Evolutionary conservation across 2,329 filamentous ascomycete genomes (phyloP).

Genomic region (Colletotrichum tanaceti): DNA sequence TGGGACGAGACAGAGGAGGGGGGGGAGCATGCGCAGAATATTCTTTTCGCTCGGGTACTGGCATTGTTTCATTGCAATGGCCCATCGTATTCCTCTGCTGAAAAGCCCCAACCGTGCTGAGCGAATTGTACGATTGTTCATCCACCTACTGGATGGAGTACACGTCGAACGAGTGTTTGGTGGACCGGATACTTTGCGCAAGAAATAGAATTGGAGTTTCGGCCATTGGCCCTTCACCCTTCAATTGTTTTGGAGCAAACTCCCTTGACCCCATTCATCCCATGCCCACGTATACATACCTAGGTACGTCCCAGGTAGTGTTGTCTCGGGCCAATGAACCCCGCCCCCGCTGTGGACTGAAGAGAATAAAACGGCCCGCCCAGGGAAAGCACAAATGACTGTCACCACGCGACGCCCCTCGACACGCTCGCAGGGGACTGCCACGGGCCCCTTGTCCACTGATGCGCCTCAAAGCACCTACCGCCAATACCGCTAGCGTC

Average conservation of each 20-base stretch:
- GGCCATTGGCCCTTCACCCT: slow-evolving; percentile 29
- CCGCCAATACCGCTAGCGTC: slow-evolving; percentile 20
- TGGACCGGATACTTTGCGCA: slow-evolving; percentile 1
- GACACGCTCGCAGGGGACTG: slow-evolving; percentile 3
- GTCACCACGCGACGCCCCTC: slow-evolving; percentile 6
- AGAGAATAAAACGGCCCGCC: slow-evolving; percentile 2
- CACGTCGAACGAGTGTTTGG: not conserved
- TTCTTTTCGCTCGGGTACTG: slow-evolving; percentile 3
- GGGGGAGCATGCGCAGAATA: not conserved
- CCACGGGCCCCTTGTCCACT: slow-evolving; percentile 31
- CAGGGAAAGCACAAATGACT: not conserved
- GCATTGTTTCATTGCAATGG: not conserved
- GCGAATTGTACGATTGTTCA: slow-evolving; percentile 1
- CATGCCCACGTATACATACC: not conserved
- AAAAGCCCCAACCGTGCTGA: not conserved
- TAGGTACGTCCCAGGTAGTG: not conserved
- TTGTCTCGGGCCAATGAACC: slow-evolving; percentile 27
- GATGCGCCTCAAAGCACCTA: not conserved
- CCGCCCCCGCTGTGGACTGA: slow-evolving; percentile 29
- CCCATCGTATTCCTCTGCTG: no score
- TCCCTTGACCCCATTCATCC: not conserved
- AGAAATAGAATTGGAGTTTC: slow-evolving; percentile 28
- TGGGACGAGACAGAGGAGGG: slow-evolving; percentile 11
- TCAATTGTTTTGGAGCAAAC: slow-evolving; percentile 5
- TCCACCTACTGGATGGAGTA: slow-evolving; percentile 15